phyloP scores from a whole-genome alignment of 768 basidiomycete species.

The Mycena vitilis region DNA sequence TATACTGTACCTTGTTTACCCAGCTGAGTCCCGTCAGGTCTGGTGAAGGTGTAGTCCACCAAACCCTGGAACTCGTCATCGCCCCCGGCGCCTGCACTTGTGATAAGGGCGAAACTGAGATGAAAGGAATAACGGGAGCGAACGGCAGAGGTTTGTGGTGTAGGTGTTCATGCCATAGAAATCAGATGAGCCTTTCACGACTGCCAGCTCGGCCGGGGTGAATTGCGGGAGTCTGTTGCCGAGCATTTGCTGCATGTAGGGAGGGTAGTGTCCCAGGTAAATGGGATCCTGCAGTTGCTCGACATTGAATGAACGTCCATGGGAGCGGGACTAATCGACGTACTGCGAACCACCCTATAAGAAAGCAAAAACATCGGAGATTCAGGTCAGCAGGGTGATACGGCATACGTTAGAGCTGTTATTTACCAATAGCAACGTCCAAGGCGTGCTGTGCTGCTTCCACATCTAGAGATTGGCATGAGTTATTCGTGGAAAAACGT shows the following conservation, averaged over 20 bases:
- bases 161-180: constrained; percentile 83
- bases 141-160: constrained; percentile 72
- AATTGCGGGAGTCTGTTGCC: constrained; percentile 70
- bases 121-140: constrained; percentile 36
- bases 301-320: constrained; percentile 21
- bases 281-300: constrained; percentile 65
- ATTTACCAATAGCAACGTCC: constrained; percentile 75
- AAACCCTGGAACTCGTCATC: constrained; percentile 73
- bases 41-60: constrained; percentile 69
- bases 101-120: constrained; percentile 4
- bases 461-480: constrained; percentile 56
- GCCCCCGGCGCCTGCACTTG: constrained; percentile 63
- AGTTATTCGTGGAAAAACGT: constrained; percentile 5
- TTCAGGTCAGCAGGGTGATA: constrained; percentile 44
- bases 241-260: constrained; percentile 65
- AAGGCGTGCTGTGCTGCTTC: constrained; percentile 78
- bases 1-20: constrained; percentile 64
- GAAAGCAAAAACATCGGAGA: constrained; percentile 46
- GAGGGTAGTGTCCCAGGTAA: constrained; percentile 78
- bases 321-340: constrained; percentile 41
- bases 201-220: constrained; percentile 63
- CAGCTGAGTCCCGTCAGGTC: constrained; percentile 72
- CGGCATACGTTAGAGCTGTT: constrained; percentile 36
- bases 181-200: constrained; percentile 75
- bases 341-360: constrained; percentile 70